These are phyloP conservation scores for Podaxis sp. DNA, from an alignment of 768 basidiomycete species.

Conservation along the genomic window DNA sequence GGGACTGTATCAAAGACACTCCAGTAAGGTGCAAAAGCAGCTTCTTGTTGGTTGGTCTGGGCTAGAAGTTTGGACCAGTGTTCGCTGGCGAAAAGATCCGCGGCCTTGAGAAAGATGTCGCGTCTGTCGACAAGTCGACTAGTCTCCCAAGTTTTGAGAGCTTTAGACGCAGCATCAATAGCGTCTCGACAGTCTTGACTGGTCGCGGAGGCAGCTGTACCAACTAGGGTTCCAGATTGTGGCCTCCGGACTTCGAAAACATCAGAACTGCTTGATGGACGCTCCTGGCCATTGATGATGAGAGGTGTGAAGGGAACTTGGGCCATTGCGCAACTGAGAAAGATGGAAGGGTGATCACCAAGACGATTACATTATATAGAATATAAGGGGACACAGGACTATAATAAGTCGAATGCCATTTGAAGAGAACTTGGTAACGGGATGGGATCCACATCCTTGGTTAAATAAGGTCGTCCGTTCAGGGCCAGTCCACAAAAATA, in stretches of 20 bases:
- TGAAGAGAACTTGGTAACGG: background rate
- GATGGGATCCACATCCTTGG: background rate
- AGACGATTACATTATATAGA: background rate
- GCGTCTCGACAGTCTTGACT: constrained; percentile 44
- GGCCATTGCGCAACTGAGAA: background rate
- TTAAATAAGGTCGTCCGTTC: background rate
- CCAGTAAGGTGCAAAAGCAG: constrained; percentile 33
- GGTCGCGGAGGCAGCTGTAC: constrained; percentile 45
- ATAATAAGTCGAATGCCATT: background rate
- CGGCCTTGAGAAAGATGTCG: constrained; percentile 47
- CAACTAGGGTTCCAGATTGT: constrained; percentile 40
- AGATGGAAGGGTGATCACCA: background rate
- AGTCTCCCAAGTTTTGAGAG: constrained; percentile 50
- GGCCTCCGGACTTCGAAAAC: constrained; percentile 50
- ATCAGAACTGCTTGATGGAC: constrained; percentile 31
- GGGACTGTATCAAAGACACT: constrained; percentile 25
- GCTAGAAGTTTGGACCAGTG: constrained; percentile 37
- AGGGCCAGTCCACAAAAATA: background rate
- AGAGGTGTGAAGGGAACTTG: constrained; percentile 32
- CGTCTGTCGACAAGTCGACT: constrained; percentile 35
- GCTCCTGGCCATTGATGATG: constrained; percentile 39
- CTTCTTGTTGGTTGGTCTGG: constrained; percentile 37
- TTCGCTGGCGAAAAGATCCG: constrained; percentile 43
- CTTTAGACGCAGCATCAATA: constrained; percentile 42
- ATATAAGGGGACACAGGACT: background rate